Evolutionary conservation across 2,329 filamentous ascomycete genomes (phyloP).

Genomic region (Nakataea oryzae): DNA sequence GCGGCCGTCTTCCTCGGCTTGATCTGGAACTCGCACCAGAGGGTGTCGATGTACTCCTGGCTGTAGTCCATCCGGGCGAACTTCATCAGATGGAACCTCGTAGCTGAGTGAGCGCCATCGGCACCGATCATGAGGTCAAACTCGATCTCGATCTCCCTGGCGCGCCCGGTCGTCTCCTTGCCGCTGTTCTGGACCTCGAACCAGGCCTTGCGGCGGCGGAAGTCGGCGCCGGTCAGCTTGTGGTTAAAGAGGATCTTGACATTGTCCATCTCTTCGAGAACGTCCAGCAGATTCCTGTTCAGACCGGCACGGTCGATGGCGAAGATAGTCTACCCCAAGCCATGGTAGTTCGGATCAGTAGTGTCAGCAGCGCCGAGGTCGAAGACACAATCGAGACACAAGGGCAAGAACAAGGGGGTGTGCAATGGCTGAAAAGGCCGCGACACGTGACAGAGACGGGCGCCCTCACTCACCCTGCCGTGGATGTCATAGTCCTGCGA

Average conservation of each 20-base stretch:
- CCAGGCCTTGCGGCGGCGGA: constrained; percentile 70
- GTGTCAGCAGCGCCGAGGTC: neutral
- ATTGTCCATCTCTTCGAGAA: constrained; percentile 74
- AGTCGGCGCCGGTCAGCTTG: constrained; percentile 85
- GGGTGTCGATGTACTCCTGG: constrained; percentile 89
- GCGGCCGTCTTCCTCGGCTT: constrained; percentile 30
- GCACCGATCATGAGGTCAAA: constrained; percentile 93
- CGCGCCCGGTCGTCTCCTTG: constrained; percentile 25
- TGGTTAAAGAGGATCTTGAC: constrained; percentile 89
- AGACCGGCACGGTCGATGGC: constrained; percentile 77
- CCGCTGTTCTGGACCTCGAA: constrained; percentile 52
- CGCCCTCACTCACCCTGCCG: constrained; percentile 54
- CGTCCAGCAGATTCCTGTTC: constrained; percentile 75
- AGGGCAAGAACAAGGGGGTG: neutral
- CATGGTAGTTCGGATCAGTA: neutral
- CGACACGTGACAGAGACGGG: constrained; percentile 3
- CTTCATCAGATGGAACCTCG: constrained; percentile 94
- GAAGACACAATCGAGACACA: neutral
- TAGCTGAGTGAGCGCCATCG: constrained; percentile 87
- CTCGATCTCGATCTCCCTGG: constrained; percentile 65
- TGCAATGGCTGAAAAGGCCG: neutral
- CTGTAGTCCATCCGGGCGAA: constrained; percentile 81
- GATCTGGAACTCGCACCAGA: constrained; percentile 96
- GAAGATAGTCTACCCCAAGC: constrained; percentile 56
- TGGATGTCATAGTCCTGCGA: constrained; percentile 87